These are phyloP conservation scores for Agrostemma githago DNA, from an alignment of 148 eudicot species.

Conservation along the genomic window DNA sequence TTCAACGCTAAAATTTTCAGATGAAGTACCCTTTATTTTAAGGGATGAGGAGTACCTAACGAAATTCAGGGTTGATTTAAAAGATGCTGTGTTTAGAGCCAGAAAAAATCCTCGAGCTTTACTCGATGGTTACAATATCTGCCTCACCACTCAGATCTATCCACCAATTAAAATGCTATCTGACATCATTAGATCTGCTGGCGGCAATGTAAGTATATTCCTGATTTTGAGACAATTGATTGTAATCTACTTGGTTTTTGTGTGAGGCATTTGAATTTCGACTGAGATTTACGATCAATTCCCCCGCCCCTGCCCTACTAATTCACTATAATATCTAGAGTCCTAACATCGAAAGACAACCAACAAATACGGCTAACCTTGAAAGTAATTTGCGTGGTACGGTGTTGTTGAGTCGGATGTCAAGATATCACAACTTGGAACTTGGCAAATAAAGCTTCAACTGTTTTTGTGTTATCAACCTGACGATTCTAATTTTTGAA, in stretches of 20 bases:
- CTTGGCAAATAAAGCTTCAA: background rate
- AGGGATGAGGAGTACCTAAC: conserved; percentile 55
- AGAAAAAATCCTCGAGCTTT: conserved; percentile 46
- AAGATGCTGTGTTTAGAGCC: conserved; percentile 65
- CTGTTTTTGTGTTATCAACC: background rate
- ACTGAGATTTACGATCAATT: too few relatives aligned
- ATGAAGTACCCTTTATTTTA: conserved; percentile 66
- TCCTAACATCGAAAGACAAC: background rate
- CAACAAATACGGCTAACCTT: background rate
- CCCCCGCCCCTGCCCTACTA: background rate
- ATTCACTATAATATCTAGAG: background rate
- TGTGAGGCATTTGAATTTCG: background rate
- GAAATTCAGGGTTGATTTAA: conserved; percentile 57
- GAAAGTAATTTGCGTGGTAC: background rate
- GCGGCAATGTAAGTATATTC: conserved; percentile 64
- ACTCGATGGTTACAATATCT: conserved; percentile 57
- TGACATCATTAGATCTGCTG: conserved; percentile 65
- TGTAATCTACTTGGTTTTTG: background rate
- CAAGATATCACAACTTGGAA: background rate
- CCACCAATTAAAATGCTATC: conserved; percentile 55
- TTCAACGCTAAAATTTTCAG: conserved; percentile 32
- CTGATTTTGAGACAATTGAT: background rate
- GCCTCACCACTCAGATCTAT: conserved; percentile 58
- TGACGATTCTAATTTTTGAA: background rate
- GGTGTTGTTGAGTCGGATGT: background rate